These are phyloP conservation scores for Sugiyamaella novakii DNA, from an alignment of 1,139 yeast species.

Conservation along the genomic window DNA sequence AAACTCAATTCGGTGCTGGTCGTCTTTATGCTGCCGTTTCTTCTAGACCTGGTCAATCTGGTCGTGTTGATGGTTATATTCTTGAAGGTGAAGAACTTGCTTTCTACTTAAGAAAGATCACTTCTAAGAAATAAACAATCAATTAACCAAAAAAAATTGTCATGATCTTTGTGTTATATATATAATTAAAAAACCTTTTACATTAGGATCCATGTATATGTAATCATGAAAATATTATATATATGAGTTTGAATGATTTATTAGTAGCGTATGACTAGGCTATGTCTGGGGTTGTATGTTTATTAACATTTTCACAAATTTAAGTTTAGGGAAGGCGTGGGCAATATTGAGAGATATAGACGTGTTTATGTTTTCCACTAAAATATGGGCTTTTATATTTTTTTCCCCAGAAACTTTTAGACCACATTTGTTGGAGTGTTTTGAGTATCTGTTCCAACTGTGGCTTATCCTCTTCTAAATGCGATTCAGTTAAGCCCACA, in stretches of 20 bases:
- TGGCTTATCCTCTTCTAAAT: too few relatives aligned
- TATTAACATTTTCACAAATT: background rate
- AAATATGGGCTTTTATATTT: too few relatives aligned
- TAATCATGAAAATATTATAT: conserved; percentile 5
- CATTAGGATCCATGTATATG: conserved; percentile 12
- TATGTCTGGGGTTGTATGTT: background rate
- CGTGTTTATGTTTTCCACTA: too few relatives aligned
- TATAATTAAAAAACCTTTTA: conserved; percentile 12
- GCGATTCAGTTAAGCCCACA: too few relatives aligned
- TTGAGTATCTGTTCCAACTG: too few relatives aligned
- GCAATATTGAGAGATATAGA: too few relatives aligned
- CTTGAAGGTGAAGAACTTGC: conserved; percentile 99
- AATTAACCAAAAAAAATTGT: conserved; percentile 12
- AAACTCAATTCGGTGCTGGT: conserved; percentile 97
- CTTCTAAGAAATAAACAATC: conserved; percentile 88
- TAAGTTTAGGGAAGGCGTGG: too few relatives aligned
- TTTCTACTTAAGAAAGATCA: conserved; percentile 99
- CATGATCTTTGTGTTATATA: conserved; percentile 22
- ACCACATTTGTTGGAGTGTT: too few relatives aligned
- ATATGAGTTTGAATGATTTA: background rate
- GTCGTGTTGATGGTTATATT: conserved; percentile 99
- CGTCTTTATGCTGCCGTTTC: conserved; percentile 98
- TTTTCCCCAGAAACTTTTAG: too few relatives aligned
- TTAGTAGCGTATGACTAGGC: background rate
- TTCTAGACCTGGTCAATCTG: conserved; percentile 99